Evolutionary conservation across 2,329 filamentous ascomycete genomes (phyloP).

Genomic region (Fusarium camptoceras): DNA sequence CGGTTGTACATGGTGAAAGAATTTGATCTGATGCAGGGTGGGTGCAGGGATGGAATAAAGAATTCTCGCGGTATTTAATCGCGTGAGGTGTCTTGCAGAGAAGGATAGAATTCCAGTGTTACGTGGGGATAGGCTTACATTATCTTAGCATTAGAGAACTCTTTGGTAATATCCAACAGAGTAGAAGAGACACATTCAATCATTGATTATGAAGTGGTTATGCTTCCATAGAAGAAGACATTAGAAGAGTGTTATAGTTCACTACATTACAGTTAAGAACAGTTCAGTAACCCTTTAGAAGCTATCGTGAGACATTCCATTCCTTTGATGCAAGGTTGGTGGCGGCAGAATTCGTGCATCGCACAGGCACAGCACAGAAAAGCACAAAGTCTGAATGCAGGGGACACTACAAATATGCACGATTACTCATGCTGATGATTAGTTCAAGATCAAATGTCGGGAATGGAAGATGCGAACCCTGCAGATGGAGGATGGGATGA

Average conservation of each 20-base stretch:
- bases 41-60: constrained; percentile 32
- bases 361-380: background rate
- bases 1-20: constrained; percentile 6
- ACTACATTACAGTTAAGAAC: background rate
- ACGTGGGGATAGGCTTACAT: too few relatives aligned
- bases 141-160: too few relatives aligned
- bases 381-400: background rate
- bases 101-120: constrained; percentile 29
- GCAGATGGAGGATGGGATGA: constrained; percentile 13
- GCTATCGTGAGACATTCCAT: constrained; percentile 35
- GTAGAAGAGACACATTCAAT: background rate
- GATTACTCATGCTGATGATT: constrained; percentile 18
- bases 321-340: constrained; percentile 28
- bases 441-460: constrained; percentile 5
- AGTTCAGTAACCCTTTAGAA: constrained; percentile 16
- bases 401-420: constrained; percentile 8
- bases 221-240: background rate
- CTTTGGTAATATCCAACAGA: background rate
- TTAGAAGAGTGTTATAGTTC: background rate
- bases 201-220: background rate
- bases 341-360: constrained; percentile 14
- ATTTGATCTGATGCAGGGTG: constrained; percentile 22
- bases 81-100: constrained; percentile 21
- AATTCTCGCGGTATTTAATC: constrained; percentile 21
- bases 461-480: constrained; percentile 33